A percentile compares a stretch with the other conserved stretches of the same genome.
Conservation (phyloP, 345 rosid species). For the Brassica cretica region DNA sequence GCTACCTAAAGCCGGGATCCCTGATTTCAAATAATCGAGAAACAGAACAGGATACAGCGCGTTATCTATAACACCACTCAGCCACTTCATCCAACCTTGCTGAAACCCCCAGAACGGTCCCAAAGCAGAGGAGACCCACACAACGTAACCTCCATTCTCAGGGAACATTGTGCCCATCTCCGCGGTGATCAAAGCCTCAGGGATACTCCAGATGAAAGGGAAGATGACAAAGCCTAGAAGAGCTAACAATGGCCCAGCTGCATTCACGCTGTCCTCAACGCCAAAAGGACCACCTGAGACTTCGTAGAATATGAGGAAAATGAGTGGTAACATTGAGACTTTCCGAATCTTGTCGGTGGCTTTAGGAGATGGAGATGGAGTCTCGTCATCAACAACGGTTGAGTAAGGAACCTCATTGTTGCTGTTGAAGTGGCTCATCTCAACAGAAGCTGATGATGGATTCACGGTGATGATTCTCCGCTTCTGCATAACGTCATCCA, state of each 20-base stretch:
- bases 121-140: slow-evolving; percentile 72
- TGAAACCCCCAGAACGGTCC: slow-evolving; percentile 84
- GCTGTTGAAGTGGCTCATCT: slow-evolving; percentile 41
- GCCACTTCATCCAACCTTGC: slow-evolving; percentile 91
- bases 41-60: slow-evolving; percentile 73
- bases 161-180: slow-evolving; percentile 91
- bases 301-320: slow-evolving; percentile 56
- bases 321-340: slow-evolving; percentile 64
- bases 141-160: slow-evolving; percentile 83
- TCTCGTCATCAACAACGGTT: slow-evolving; percentile 15
- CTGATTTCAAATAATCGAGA: slow-evolving; percentile 69
- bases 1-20: slow-evolving; percentile 53
- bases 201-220: slow-evolving; percentile 78
- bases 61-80: slow-evolving; percentile 76
- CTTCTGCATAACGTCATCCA: slow-evolving; percentile 49
- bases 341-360: slow-evolving; percentile 41
- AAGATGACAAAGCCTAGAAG: slow-evolving; percentile 67
- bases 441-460: slow-evolving; percentile 35
- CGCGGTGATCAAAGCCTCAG: slow-evolving; percentile 78
- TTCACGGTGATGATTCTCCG: slow-evolving; percentile 33
- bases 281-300: slow-evolving; percentile 77
- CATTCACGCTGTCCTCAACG: slow-evolving; percentile 72
- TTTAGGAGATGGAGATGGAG: slow-evolving; percentile 46
- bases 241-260: slow-evolving; percentile 78
- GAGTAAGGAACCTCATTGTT: slow-evolving; percentile 23